Evolutionary conservation across 169 alveolate species (phyloP), one percentile per base, ranked within the genome.

Genomic region (Eimeria acervulina): DNA sequence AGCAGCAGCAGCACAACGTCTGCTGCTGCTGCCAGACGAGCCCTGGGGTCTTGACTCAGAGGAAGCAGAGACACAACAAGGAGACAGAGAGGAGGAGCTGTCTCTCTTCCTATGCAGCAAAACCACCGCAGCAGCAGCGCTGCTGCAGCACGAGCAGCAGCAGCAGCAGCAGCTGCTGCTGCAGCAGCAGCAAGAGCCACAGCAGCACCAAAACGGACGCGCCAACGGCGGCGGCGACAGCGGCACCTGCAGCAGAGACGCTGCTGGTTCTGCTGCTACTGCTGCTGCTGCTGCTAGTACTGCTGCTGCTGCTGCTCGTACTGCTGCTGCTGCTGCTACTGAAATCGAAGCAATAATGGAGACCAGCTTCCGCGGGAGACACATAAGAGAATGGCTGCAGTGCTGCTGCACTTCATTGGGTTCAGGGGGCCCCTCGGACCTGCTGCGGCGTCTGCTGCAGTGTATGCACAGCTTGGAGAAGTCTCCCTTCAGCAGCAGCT

Each of bases 401-500:
- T 59, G 81, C 63, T 85, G 93, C 93, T 7, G 93, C 80, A 21
- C 40, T 7, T 59, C 81, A 6, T 12, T 55, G 13, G 76, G 76
- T 8, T 85, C 63, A 31, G 63, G 81, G 80, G 59, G 93, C n/a
- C 81, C 93, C 61, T 28, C 8, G 5, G 93, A 55, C 26, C 36
- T 38, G 33, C 47, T 17, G 81, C 59, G 80, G 28, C 80, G 76
- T 19, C 59, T 81, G 70, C 90, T 81, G 90, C 47, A 51, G 70
- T 81, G 90, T n/a, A 81, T 81, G 74, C 33, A 47, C 74, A 44
- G 47, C 74, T 51, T 44, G 28, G 51, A 81, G 87, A 31, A 38
- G 89, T 33, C 89, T 47, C 28, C 90, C 3, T 44, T 31, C 88
- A 78, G 90, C 90, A 44, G 72, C 90, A 81, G 70, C 51, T 44